Evolutionary conservation across 1,284 basidiomycete species (phyloP), one percentile per base, ranked within the genome.

Genomic region (Ceratobasidium sp.): DNA sequence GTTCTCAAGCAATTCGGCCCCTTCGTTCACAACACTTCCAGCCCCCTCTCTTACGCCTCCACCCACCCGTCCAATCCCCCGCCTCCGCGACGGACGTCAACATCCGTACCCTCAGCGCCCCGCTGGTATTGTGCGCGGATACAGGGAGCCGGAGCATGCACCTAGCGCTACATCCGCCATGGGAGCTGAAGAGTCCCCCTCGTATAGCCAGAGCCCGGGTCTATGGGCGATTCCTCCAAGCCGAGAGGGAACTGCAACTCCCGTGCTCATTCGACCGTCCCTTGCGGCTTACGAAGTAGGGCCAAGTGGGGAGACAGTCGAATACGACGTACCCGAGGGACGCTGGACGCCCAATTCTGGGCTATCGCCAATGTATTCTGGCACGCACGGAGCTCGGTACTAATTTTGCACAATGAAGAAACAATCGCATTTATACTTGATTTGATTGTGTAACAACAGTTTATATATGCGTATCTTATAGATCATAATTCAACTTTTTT

Each of bases 1-100:
- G 28, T 55, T 60, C 39, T 23, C 51, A 26, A 70, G 26, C n/a
- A 12, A 51, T 70, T 58, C 39, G 5, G n/a, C 18, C 23, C 10
- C 71, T 15, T 73, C 71, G 13, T 60, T 63, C 10, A 33, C 58
- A 13, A 3, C 72, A 6, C 55, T 67, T 53, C 44, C 63, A 15
- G 7, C 26, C 44, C 73, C 73, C 18, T 67, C 73, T 6, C 61
- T 67, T 33, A 13, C 71, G 10, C 71, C 60, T 18, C 26, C 28
- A 5, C 68, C 53, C 10, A 40, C 44, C 28, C 73, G 73, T 26
- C 39, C 13, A 18, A 23, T 42, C n/a, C 63, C 63, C n/a, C 61
- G 73, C 12, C 61, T 76, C 9, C 73, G 73, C 26, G 73, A 76
- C 26, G 61, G 18, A 28, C 73, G 73, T 23, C 73, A 76, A 67